Percentiles rank a stretch among this genome's conserved stretches.
These are phyloP conservation scores for Paracamarosporium sp. DNA, from an alignment of 2,329 filamentous ascomycete genomes.

Conservation along the genomic window DNA sequence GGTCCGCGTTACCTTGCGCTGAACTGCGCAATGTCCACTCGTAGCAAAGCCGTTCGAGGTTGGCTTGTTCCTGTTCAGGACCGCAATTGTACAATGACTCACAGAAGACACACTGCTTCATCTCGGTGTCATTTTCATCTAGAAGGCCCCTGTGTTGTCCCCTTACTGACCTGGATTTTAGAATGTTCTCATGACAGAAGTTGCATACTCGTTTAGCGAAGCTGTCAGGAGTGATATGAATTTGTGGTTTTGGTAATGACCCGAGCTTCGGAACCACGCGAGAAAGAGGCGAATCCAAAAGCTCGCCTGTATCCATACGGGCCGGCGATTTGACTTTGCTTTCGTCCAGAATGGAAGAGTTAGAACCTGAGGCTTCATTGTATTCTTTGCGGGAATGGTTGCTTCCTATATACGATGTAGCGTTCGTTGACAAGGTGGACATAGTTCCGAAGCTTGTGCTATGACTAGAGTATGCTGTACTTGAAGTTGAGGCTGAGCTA, in stretches of 20 bases:
- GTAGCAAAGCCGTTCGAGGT: too few relatives aligned
- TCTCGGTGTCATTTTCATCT: neutral
- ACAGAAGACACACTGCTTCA: neutral
- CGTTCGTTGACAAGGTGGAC: neutral
- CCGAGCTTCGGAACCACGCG: neutral
- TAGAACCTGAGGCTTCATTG: neutral
- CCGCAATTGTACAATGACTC: neutral
- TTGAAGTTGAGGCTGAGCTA: neutral
- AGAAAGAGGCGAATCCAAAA: neutral
- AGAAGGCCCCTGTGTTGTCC: neutral
- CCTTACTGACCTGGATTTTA: neutral
- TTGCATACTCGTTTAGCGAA: neutral
- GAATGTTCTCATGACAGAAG: neutral
- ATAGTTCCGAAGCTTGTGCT: neutral
- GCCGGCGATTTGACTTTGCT: neutral
- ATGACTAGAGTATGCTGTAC: neutral
- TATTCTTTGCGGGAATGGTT: neutral
- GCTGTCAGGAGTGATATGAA: neutral
- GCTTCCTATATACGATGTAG: neutral
- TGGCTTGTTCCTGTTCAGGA: too few relatives aligned
- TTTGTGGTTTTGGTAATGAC: neutral
- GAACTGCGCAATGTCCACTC: neutral
- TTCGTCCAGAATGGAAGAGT: neutral
- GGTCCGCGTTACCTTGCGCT: neutral
- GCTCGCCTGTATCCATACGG: neutral